phyloP scores from a whole-genome alignment of 2,329 filamentous ascomycete genomes.

The Ophiostoma sp. region DNA sequence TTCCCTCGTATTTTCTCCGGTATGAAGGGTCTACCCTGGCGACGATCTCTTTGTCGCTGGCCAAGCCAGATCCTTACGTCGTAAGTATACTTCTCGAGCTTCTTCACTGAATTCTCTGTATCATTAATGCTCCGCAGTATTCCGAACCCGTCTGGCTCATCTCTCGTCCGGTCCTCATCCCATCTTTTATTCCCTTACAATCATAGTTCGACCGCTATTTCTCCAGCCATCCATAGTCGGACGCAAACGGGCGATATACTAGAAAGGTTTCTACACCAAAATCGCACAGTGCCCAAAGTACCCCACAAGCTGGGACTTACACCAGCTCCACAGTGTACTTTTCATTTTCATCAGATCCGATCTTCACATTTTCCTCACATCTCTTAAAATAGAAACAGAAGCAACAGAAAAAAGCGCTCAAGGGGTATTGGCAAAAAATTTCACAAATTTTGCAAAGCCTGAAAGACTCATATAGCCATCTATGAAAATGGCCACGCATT shows the following conservation, averaged over 20 bases:
- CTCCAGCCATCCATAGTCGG: not conserved
- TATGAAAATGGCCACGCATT: not conserved
- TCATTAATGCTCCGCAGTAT: not conserved
- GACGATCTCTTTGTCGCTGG: not conserved
- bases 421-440: not conserved
- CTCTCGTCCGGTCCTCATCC: not conserved
- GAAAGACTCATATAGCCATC: not conserved
- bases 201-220: not conserved
- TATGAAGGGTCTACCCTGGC: not conserved
- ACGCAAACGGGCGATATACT: not conserved
- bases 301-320: no score
- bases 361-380: not conserved
- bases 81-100: no score
- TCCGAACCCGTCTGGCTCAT: not conserved
- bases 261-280: not conserved
- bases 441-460: not conserved
- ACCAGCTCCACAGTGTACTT: not conserved
- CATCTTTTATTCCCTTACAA: not conserved
- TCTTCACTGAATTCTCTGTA: not conserved
- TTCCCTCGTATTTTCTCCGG: not conserved
- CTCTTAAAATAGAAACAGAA: slow-evolving; percentile 1
- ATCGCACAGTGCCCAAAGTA: not conserved
- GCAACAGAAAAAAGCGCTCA: not conserved
- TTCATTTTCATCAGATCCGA: not conserved
- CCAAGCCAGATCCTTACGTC: not conserved